These are phyloP conservation scores for Nakaseomyces bracarensis DNA, from an alignment of 1,139 yeast species.

Conservation along the genomic window DNA sequence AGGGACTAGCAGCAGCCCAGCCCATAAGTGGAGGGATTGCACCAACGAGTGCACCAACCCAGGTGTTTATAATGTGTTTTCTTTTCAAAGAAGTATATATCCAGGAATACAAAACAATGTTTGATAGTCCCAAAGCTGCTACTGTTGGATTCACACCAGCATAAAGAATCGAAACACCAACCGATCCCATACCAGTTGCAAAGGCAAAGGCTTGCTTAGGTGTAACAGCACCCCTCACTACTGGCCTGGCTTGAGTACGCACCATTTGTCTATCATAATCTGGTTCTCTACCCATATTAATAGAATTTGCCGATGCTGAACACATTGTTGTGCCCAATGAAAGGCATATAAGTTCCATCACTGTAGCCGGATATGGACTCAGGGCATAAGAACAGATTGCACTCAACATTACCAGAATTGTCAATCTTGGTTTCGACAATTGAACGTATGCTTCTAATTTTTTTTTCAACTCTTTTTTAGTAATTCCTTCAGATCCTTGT, in stretches of 20 bases:
- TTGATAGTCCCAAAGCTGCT: slow-evolving; percentile 64
- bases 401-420: slow-evolving; percentile 80
- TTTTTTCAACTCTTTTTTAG: slow-evolving; percentile 29
- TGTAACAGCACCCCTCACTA: slow-evolving; percentile 72
- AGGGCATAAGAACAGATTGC: slow-evolving; percentile 91
- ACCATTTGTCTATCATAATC: slow-evolving; percentile 82
- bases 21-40: slow-evolving; percentile 99
- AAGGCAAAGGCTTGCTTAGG: slow-evolving; percentile 71
- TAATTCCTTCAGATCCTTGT: slow-evolving; percentile 10
- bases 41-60: slow-evolving; percentile 98
- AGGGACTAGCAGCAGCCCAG: slow-evolving; percentile 90
- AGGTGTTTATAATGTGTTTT: slow-evolving; percentile 75
- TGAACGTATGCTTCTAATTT: slow-evolving; percentile 57
- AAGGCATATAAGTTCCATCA: slow-evolving; percentile 59
- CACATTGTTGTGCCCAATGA: slow-evolving; percentile 81
- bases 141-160: slow-evolving; percentile 83
- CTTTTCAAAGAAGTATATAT: slow-evolving; percentile 85
- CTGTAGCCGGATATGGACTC: slow-evolving; percentile 70
- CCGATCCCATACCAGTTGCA: slow-evolving; percentile 63
- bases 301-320: slow-evolving; percentile 93
- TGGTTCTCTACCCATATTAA: slow-evolving; percentile 95
- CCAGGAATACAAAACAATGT: slow-evolving; percentile 81
- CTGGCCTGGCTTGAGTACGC: slow-evolving; percentile 83
- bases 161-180: slow-evolving; percentile 63
- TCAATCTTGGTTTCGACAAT: slow-evolving; percentile 79